phyloP scores from a whole-genome alignment of 2,329 filamentous ascomycete species.

The Ilyonectria destructans region DNA sequence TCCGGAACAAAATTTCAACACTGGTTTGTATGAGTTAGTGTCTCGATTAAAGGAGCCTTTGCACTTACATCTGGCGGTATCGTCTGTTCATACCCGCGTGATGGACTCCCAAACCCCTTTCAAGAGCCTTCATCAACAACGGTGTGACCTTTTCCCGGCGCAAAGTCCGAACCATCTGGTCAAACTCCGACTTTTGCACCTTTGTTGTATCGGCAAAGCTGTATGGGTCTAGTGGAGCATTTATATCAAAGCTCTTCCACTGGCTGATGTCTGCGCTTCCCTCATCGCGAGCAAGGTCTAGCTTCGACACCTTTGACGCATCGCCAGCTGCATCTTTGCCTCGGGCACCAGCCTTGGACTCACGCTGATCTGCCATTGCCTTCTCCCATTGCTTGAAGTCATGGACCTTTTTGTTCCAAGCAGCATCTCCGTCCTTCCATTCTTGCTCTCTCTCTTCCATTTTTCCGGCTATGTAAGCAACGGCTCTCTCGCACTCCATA shows the following conservation, averaged over 20 bases:
- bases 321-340: slow-evolving; percentile 62
- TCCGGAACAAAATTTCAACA: slow-evolving; percentile 83
- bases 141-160: slow-evolving; percentile 64
- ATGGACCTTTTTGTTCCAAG: slow-evolving; percentile 74
- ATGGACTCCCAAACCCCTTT: slow-evolving; percentile 82
- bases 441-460: slow-evolving; percentile 57
- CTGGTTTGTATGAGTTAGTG: slow-evolving; percentile 48
- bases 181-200: slow-evolving; percentile 71
- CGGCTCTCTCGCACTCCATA: slow-evolving; percentile 73
- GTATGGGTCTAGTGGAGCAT: slow-evolving; percentile 74
- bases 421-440: slow-evolving; percentile 71
- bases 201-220: slow-evolving; percentile 78
- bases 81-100: slow-evolving; percentile 85
- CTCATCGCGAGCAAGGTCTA: slow-evolving; percentile 71
- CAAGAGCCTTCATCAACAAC: slow-evolving; percentile 73
- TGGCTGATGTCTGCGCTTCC: slow-evolving; percentile 69
- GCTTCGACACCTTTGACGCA: slow-evolving; percentile 61
- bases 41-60: background rate
- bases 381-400: slow-evolving; percentile 72
- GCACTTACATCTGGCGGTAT: slow-evolving; percentile 76
- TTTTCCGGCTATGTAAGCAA: slow-evolving; percentile 65
- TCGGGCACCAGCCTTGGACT: slow-evolving; percentile 47
- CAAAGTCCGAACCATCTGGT: slow-evolving; percentile 61
- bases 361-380: slow-evolving; percentile 56
- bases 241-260: slow-evolving; percentile 79